Evolutionary conservation across 139 green algal genomes (phyloP).

Genomic region (Chlorella sp.): DNA sequence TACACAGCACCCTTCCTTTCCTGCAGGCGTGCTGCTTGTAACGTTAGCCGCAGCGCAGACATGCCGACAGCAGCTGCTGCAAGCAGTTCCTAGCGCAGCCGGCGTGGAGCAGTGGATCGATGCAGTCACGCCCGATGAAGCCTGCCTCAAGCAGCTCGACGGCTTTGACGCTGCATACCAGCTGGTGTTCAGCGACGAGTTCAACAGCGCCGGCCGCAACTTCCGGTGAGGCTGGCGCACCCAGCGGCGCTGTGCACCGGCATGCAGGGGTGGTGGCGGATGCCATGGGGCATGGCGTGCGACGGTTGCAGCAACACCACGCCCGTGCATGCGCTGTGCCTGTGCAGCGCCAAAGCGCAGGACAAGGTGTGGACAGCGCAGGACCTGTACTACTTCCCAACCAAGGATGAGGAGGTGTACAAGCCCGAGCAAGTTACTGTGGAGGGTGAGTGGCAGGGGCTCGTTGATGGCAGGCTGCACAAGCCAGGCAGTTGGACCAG

Average conservation of each 20-base stretch:
- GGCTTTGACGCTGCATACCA: conserved; percentile 1
- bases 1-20: no score
- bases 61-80: conserved; percentile 4
- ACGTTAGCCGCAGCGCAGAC: background rate
- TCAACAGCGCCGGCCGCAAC: conserved; percentile 40
- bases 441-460: background rate
- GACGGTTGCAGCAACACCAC: no score
- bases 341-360: background rate
- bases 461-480: background rate
- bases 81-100: background rate
- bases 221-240: conserved; percentile 31
- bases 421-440: conserved; percentile 42
- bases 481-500: no score
- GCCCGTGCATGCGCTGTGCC: no score
- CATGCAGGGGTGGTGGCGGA: no score
- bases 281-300: no score
- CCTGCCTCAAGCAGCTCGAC: conserved; percentile 46
- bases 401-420: conserved; percentile 28
- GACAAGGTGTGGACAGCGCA: conserved; percentile 49
- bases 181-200: conserved; percentile 67
- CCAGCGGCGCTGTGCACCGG: no score
- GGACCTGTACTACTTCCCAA: conserved; percentile 50
- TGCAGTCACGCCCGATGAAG: conserved; percentile 13
- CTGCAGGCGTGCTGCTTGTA: background rate
- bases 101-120: conserved; percentile 49